Evolutionary conservation across 441 rosid species (phyloP), one percentile per base, ranked within the genome.

Genomic region (Adansonia grandidieri): DNA sequence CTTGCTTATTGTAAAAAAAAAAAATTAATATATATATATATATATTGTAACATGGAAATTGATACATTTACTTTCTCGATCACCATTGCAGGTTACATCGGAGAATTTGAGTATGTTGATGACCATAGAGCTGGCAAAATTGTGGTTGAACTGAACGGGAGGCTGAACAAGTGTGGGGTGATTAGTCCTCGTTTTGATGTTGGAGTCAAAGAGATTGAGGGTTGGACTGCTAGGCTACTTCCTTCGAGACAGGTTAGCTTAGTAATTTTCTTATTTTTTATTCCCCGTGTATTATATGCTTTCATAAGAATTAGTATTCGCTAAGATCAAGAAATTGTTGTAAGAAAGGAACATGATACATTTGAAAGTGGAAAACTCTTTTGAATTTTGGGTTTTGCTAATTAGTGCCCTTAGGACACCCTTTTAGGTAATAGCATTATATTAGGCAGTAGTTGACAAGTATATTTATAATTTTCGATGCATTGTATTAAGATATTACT

Each of bases 121-220:
- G 94, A 91, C 44, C 94, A 91, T 83, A 87, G 92, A 77, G 10
- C 91, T 69, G 94, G 94, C 14, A 89, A 91, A 80, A 89, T 91
- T 50, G 92, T 91, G 65, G 94, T 89, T n/a, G 92, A 91, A 74
- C 75, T 91, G 80, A 91, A 91, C 7, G 91, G 94, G 28, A 85
- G 90, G 78, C 76, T 90, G 71, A 90, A 90, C 86, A 90, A 90
- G 50, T 90, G 93, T 69, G 93, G 93, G 2, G 93, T 90, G 54
- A 90, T 90, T 45, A 90, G 93, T 67, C 93, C 93, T 44, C 93
- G 90, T 62, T 89, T 88, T 76, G 93, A 89, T 71, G 73, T 87
- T 0, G 90, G 93, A 24, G 93, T 88, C 24, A 89, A 89, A 80
- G 93, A 89, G 75, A 85, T 89, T 19, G 91, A 88, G 64, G 87